A percentile compares a stretch with the other conserved stretches of the same genome.
Evolutionary conservation across 306 rosid species (phyloP).

Genomic region (Quercus engelmannii): DNA sequence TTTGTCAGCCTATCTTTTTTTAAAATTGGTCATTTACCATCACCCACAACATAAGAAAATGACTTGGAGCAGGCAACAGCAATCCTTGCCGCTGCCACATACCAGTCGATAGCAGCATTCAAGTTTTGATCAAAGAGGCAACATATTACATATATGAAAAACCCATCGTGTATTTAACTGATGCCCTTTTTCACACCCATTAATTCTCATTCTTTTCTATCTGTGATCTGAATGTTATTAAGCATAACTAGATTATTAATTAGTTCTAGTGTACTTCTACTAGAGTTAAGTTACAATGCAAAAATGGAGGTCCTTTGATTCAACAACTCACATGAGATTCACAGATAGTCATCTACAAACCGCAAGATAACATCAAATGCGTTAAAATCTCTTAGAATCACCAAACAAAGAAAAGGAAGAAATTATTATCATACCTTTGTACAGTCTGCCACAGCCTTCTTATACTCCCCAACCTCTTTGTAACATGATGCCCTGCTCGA

Average conservation of each 20-base stretch:
- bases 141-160: not conserved
- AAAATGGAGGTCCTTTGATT: not conserved
- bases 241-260: not conserved
- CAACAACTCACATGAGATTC: not conserved
- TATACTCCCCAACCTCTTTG: slow-evolving; percentile 98
- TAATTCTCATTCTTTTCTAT: not conserved
- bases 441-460: slow-evolving; percentile 97
- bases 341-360: not conserved
- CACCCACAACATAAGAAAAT: not conserved
- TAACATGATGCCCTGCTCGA: slow-evolving; percentile 95
- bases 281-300: not conserved
- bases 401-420: not conserved
- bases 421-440: slow-evolving; percentile 58
- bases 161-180: not conserved
- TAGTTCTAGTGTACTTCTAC: not conserved
- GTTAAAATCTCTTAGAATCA: not conserved
- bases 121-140: not conserved
- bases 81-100: not conserved
- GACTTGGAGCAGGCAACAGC: not conserved
- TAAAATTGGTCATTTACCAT: not conserved
- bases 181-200: not conserved
- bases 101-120: not conserved
- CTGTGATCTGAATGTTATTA: not conserved
- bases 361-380: not conserved
- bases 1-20: not conserved